Conservation (phyloP, 2,329 filamentous ascomycete genomes). For the Juglanconis sp. region DNA sequence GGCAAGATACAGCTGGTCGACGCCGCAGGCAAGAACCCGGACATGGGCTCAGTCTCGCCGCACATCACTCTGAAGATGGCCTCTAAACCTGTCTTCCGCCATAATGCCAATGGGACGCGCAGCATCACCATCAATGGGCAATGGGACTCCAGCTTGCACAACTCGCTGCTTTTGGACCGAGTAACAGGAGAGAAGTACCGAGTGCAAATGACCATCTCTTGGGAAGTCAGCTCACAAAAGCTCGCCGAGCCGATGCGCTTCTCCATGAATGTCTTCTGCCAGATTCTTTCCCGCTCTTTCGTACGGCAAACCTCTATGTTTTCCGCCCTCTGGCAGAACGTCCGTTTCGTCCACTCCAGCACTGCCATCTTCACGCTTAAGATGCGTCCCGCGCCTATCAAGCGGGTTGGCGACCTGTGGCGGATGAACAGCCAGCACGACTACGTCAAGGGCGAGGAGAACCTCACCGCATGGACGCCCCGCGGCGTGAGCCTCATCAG, state of each 20-base stretch:
- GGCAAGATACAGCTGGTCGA: conserved; percentile 82
- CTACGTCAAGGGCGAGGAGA: conserved; percentile 94
- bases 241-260: conserved; percentile 88
- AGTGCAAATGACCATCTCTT: conserved; percentile 81
- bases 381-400: conserved; percentile 84
- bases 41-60: conserved; percentile 67
- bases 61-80: conserved; percentile 77
- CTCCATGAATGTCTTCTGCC: conserved; percentile 73
- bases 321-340: conserved; percentile 79
- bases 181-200: conserved; percentile 90
- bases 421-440: conserved; percentile 92
- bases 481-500: conserved; percentile 86
- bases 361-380: conserved; percentile 83
- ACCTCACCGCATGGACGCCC: conserved; percentile 79
- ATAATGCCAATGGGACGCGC: conserved; percentile 85
- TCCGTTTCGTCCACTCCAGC: conserved; percentile 81
- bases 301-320: conserved; percentile 85
- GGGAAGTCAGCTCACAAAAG: conserved; percentile 81
- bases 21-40: conserved; percentile 77
- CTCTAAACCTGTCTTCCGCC: conserved; percentile 72
- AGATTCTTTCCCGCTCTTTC: conserved; percentile 80
- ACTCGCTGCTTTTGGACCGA: conserved; percentile 87
- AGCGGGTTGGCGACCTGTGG: conserved; percentile 90
- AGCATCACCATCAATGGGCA: conserved; percentile 85
- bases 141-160: conserved; percentile 94